Evolutionary conservation across 345 rosid species (phyloP).

Genomic region (Eucalyptus curtisii): DNA sequence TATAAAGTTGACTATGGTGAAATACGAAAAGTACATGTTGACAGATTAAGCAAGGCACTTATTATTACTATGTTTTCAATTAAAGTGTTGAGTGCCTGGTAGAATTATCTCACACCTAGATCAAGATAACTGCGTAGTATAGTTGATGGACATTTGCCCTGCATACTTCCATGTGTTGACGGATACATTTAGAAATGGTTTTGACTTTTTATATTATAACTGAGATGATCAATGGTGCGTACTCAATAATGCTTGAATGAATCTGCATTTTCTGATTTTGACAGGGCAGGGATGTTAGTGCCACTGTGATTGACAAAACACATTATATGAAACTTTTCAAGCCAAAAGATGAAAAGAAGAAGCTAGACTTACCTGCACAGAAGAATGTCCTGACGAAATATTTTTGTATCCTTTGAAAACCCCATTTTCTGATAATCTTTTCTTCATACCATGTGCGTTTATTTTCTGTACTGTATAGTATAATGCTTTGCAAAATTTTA

Average conservation of each 20-base stretch:
- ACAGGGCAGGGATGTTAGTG: constrained; percentile 34
- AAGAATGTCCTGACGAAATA: constrained; percentile 86
- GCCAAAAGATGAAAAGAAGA: constrained; percentile 46
- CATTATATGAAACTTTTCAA: constrained; percentile 20
- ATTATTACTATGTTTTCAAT: background rate
- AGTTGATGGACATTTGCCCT: background rate
- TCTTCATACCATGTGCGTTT: too few relatives aligned
- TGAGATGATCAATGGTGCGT: background rate
- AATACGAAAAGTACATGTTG: background rate
- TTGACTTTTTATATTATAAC: background rate
- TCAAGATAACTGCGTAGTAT: background rate
- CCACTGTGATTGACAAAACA: constrained; percentile 10
- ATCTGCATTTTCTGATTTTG: background rate
- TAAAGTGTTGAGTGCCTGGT: background rate
- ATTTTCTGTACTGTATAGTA: background rate
- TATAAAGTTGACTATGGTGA: background rate
- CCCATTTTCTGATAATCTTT: background rate
- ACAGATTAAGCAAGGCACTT: background rate
- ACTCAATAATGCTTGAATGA: background rate
- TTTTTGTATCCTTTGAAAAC: constrained; percentile 70
- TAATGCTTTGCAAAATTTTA: background rate
- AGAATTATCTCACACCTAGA: background rate
- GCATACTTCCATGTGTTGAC: background rate
- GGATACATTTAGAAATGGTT: background rate
- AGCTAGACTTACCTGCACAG: constrained; percentile 87